Evolutionary conservation across 2,329 filamentous ascomycete species (phyloP).

Genomic region (Calonectria naviculata): DNA sequence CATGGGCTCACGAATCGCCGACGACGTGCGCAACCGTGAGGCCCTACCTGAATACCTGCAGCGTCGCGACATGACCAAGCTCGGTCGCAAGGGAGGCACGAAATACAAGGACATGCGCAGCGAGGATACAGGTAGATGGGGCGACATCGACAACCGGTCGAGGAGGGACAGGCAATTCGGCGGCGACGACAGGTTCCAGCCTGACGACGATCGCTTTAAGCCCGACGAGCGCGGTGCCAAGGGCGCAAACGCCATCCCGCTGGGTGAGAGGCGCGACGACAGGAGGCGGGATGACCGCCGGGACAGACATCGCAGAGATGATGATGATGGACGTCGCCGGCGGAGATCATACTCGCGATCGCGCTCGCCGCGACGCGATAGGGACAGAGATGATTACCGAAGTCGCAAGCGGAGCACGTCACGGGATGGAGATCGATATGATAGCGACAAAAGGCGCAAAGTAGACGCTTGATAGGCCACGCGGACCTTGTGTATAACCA

Average conservation of each 20-base stretch:
- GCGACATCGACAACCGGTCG: conserved; percentile 67
- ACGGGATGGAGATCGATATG: conserved; percentile 63
- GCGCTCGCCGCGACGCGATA: conserved; percentile 61
- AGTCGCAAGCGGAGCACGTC: conserved; percentile 69
- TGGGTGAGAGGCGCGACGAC: conserved; percentile 69
- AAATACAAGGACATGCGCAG: conserved; percentile 88
- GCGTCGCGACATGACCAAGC: conserved; percentile 90
- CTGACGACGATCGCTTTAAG: conserved; percentile 66
- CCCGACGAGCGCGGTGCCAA: conserved; percentile 59
- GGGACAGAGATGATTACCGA: conserved; percentile 56
- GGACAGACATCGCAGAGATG: conserved; percentile 42
- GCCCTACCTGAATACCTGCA: conserved; percentile 91
- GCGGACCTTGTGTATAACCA: conserved; percentile 29
- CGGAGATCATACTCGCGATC: conserved; percentile 54
- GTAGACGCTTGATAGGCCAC: conserved; percentile 56
- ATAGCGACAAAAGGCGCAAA: conserved; percentile 69
- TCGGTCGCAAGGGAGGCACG: conserved; percentile 91
- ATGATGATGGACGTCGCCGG: conserved; percentile 29
- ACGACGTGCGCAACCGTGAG: conserved; percentile 86
- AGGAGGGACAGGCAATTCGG: conserved; percentile 48
- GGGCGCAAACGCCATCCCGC: conserved; percentile 77
- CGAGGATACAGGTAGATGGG: conserved; percentile 94
- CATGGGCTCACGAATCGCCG: conserved; percentile 85
- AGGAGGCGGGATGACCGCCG: conserved; percentile 45
- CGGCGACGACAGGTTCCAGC: conserved; percentile 74